A percentile compares a stretch with the other conserved stretches of the same genome.
These are phyloP conservation scores for Aquilaria agallochum DNA, from an alignment of 441 rosid genomes.

Conservation along the genomic window DNA sequence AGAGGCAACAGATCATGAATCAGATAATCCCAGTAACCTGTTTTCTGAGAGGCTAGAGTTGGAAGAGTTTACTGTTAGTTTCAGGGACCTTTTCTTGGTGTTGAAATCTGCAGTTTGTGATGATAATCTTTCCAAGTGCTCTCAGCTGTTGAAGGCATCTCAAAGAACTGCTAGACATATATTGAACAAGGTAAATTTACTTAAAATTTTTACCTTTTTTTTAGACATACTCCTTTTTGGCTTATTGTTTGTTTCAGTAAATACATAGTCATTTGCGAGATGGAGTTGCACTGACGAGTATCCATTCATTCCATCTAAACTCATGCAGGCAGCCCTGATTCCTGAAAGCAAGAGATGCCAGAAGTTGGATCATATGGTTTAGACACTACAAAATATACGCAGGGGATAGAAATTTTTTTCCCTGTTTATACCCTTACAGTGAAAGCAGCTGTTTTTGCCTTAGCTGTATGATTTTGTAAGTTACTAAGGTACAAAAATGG, in stretches of 20 bases:
- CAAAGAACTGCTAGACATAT: slow-evolving; percentile 46
- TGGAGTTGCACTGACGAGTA: too few relatives aligned
- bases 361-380: too few relatives aligned
- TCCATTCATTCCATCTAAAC: too few relatives aligned
- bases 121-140: slow-evolving; percentile 30
- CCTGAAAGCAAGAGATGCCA: too few relatives aligned
- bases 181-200: slow-evolving; percentile 6
- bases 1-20: slow-evolving; percentile 10
- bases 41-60: slow-evolving; percentile 11
- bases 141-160: slow-evolving; percentile 37
- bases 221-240: not conserved
- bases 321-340: too few relatives aligned
- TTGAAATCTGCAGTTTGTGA: slow-evolving; percentile 37
- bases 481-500: too few relatives aligned
- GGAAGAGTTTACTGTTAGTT: slow-evolving; percentile 24
- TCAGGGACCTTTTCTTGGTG: slow-evolving; percentile 34
- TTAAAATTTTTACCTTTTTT: not conserved
- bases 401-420: too few relatives aligned
- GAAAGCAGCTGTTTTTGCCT: too few relatives aligned
- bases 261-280: too few relatives aligned
- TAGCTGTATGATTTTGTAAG: too few relatives aligned
- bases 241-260: not conserved
- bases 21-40: slow-evolving; percentile 9
- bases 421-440: too few relatives aligned
- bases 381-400: too few relatives aligned